Evolutionary conservation across 176 grass and related monocot species (phyloP).

Genomic region (Zizania latifolia): DNA sequence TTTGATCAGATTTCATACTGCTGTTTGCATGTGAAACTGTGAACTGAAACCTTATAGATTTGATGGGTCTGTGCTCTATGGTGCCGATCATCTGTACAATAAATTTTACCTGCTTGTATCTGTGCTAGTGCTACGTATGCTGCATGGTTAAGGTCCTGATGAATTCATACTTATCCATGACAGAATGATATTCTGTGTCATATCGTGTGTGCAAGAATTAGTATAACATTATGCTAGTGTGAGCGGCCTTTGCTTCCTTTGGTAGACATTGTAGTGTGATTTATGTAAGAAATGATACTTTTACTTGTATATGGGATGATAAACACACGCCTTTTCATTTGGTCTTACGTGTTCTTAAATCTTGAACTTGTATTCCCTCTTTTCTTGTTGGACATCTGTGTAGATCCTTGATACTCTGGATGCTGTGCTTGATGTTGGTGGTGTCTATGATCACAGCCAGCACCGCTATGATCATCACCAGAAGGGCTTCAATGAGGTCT

Average conservation of each 20-base stretch:
- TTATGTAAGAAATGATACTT: background rate
- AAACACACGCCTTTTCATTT: background rate
- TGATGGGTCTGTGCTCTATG: background rate
- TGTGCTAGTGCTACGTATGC: background rate
- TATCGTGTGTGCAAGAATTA: background rate
- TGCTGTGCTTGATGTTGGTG: conserved; percentile 92
- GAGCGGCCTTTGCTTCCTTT: background rate
- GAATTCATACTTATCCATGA: background rate
- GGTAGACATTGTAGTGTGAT: background rate
- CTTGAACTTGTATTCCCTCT: background rate
- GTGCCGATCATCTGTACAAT: background rate
- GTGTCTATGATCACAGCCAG: conserved; percentile 78
- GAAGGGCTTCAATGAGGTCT: conserved; percentile 84
- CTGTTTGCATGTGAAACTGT: background rate
- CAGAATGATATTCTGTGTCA: background rate
- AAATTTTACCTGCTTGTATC: background rate
- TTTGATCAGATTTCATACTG: background rate
- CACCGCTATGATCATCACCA: conserved; percentile 96
- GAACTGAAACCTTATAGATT: background rate
- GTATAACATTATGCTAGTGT: background rate
- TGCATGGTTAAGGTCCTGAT: background rate
- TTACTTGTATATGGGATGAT: background rate
- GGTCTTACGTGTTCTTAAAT: background rate
- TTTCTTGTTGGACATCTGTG: conserved; percentile 9
- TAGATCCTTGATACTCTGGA: conserved; percentile 84